These are phyloP conservation scores for Glomus cerebriforme DNA, from an alignment of 192 early-diverging fungal species.

Conservation along the genomic window DNA sequence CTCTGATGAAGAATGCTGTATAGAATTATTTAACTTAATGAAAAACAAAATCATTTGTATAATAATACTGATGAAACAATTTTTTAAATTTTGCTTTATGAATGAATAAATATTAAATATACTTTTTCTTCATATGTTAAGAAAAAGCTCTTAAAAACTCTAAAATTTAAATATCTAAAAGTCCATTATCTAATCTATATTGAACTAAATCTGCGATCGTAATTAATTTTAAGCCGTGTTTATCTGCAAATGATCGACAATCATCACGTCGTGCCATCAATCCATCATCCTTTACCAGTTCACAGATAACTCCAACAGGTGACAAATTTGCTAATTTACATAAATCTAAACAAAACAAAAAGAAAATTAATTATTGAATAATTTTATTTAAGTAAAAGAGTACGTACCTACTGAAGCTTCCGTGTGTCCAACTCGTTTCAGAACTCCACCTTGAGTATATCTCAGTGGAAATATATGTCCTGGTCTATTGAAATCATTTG, in stretches of 20 bases:
- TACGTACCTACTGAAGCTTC: conserved; percentile 76
- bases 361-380: background rate
- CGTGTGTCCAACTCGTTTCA: conserved; percentile 92
- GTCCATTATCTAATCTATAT: conserved; percentile 63
- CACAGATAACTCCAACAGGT: conserved; percentile 90
- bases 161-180: conserved; percentile 31
- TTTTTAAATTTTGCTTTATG: background rate
- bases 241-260: conserved; percentile 79
- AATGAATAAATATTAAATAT: background rate
- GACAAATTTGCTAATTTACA: conserved; percentile 79
- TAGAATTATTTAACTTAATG: background rate
- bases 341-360: conserved; percentile 60
- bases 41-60: background rate
- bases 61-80: background rate
- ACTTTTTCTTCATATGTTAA: no score
- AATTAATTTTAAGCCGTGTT: conserved; percentile 83
- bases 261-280: conserved; percentile 94
- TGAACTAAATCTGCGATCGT: conserved; percentile 85
- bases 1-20: background rate
- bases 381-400: background rate
- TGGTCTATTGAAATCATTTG: conserved; percentile 79
- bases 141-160: background rate
- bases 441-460: conserved; percentile 76
- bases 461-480: conserved; percentile 95
- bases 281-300: conserved; percentile 90